Evolutionary conservation across 2,329 filamentous ascomycete species (phyloP), one percentile per base, ranked within the genome.

Genomic region (Rhinocladiella mackenziei): DNA sequence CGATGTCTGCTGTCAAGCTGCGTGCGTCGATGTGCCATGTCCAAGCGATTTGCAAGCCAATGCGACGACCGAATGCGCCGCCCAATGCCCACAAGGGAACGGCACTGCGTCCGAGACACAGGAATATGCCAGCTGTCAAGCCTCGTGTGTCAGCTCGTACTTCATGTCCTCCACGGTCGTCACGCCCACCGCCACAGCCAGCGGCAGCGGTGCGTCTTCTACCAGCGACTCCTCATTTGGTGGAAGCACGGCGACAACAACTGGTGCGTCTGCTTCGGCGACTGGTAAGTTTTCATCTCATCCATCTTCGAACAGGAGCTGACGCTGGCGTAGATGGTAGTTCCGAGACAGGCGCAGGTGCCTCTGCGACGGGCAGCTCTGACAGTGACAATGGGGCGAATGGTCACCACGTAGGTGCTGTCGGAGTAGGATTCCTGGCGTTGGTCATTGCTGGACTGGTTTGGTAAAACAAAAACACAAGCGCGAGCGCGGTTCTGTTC

Each of bases 21-120:
- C 61, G 10, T 78, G 75, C 63, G 64, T 71, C 53, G 64, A 69
- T 26, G 69, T 71, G 28, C 74, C 75, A 22, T 75, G 71, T 59
- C 75, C 75, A 50, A 70, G 69, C 59, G 64, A 68, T n/a, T 57
- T 59, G 35, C 67, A 73, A 60, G 71, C 65, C 56, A 69, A 74
- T 56, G 65, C 68, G 45, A 77, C 73, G 58, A 75, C 66, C 57
- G 61, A 66, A 36, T 78, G 75, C 56, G 73, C 72, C 34, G 65
- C 65, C 33, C 64, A 69, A 40, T 78, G 75, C 60, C 68, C 72
- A 44, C 73, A 77, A 65, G 75, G 75, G 42, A 66, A 68, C 51
- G 74, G 74, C 32, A 65, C 69, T 20, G 58, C 66, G 2, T 60
- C 59, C 9, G 73, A 70, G 47, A 72, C 68, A 23, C 51, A 68